These are phyloP conservation scores for Vinca minor DNA, from an alignment of 257 asterid genomes.

Conservation along the genomic window DNA sequence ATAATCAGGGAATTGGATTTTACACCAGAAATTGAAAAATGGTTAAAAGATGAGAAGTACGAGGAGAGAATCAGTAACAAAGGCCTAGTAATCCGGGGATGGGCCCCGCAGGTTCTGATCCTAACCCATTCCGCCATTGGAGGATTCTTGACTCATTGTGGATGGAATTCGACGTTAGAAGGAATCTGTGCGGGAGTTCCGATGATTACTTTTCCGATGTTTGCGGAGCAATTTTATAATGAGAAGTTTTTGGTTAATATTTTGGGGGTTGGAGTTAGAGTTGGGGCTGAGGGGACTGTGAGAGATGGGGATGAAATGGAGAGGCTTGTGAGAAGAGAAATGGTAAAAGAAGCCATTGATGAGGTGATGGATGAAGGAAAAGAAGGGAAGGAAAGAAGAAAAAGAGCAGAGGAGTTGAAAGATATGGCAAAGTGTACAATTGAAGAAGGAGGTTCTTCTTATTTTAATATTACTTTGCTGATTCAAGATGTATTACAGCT, in stretches of 20 bases:
- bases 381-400: constrained; percentile 27
- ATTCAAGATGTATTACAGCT: constrained; percentile 29
- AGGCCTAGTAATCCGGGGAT: constrained; percentile 29
- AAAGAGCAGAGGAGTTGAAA: constrained; percentile 25
- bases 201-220: constrained; percentile 34
- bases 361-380: constrained; percentile 24
- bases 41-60: constrained; percentile 21
- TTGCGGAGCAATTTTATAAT: constrained; percentile 34
- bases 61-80: constrained; percentile 25
- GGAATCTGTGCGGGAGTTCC: constrained; percentile 30
- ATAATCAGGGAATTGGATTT: constrained; percentile 25
- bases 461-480: constrained; percentile 14
- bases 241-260: constrained; percentile 27
- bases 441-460: constrained; percentile 42
- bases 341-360: constrained; percentile 21
- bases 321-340: constrained; percentile 17
- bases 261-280: constrained; percentile 24
- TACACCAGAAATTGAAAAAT: constrained; percentile 18
- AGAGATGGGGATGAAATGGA: constrained; percentile 13
- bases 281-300: constrained; percentile 17
- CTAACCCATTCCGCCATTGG: constrained; percentile 31
- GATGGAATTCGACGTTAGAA: no score
- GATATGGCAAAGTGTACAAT: constrained; percentile 25
- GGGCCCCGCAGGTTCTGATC: constrained; percentile 42
- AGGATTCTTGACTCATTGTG: constrained; percentile 40